These are phyloP conservation scores for Colletotrichum musae DNA, from an alignment of 2,329 filamentous ascomycete genomes.

Conservation along the genomic window DNA sequence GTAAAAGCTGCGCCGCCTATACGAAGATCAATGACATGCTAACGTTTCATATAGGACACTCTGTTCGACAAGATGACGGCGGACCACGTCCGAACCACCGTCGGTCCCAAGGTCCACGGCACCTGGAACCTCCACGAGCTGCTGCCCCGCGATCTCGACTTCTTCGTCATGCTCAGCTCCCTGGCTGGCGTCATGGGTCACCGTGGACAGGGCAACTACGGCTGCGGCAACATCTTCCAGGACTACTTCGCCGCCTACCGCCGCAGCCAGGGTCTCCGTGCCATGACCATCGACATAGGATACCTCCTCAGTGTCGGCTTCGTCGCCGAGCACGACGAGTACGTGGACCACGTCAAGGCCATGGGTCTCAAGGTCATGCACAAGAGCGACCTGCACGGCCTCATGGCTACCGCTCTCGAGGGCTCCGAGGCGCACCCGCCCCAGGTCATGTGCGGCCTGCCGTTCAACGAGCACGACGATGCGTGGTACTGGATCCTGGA, in stretches of 20 bases:
- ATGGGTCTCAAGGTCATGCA: conserved; percentile 37
- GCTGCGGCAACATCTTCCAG: conserved; percentile 59
- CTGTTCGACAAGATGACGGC: conserved; percentile 49
- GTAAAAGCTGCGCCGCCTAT: not conserved
- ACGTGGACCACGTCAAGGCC: conserved; percentile 38
- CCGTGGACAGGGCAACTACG: conserved; percentile 59
- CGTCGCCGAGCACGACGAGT: conserved; percentile 60
- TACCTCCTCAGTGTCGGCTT: conserved; percentile 66
- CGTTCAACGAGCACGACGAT: conserved; percentile 30
- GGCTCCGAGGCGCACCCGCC: conserved; percentile 29
- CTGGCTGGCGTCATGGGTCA: conserved; percentile 47
- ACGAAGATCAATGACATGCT: not conserved
- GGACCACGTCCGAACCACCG: conserved; percentile 45
- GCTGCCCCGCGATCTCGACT: conserved; percentile 51
- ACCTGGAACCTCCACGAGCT: conserved; percentile 49
- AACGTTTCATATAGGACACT: conserved; percentile 30
- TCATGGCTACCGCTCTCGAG: conserved; percentile 34
- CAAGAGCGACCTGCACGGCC: conserved; percentile 33
- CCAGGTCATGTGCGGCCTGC: conserved; percentile 34
- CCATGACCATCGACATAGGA: conserved; percentile 66
- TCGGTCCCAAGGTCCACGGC: conserved; percentile 53
- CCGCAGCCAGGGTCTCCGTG: conserved; percentile 55
- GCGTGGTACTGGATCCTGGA: conserved; percentile 38
- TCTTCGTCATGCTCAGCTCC: conserved; percentile 54
- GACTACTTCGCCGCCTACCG: conserved; percentile 60